These are phyloP conservation scores for Leccinum obscurum DNA, from an alignment of 768 basidiomycete genomes.

Conservation along the genomic window DNA sequence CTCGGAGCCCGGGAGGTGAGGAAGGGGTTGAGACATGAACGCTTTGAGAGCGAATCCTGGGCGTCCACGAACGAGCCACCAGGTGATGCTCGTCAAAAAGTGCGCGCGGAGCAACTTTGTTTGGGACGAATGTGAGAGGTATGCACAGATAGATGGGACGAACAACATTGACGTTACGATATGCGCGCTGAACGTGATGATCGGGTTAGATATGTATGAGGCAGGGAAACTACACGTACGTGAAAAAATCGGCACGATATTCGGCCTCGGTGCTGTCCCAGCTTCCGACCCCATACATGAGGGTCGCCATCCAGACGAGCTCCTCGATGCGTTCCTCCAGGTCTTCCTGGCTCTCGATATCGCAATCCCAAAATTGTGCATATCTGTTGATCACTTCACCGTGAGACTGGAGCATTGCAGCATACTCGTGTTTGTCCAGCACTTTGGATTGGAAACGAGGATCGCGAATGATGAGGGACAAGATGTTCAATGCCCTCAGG, in stretches of 20 bases:
- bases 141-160: slow-evolving; percentile 50
- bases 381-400: slow-evolving; percentile 44
- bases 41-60: slow-evolving; percentile 47
- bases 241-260: slow-evolving; percentile 68
- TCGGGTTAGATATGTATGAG: neutral
- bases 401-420: slow-evolving; percentile 36
- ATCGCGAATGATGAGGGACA: slow-evolving; percentile 57
- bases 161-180: slow-evolving; percentile 69
- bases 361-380: slow-evolving; percentile 47
- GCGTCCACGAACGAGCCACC: slow-evolving; percentile 60
- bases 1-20: slow-evolving; percentile 24
- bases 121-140: slow-evolving; percentile 57
- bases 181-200: slow-evolving; percentile 50
- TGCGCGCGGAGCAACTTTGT: slow-evolving; percentile 57
- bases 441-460: slow-evolving; percentile 32
- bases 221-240: slow-evolving; percentile 40
- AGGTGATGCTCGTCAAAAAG: slow-evolving; percentile 49
- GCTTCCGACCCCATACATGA: slow-evolving; percentile 64
- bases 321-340: slow-evolving; percentile 60
- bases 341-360: slow-evolving; percentile 37
- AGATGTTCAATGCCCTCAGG: slow-evolving; percentile 47
- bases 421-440: slow-evolving; percentile 36
- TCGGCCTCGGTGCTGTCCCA: slow-evolving; percentile 37
- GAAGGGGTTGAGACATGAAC: slow-evolving; percentile 42
- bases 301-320: slow-evolving; percentile 51